Evolutionary conservation across 139 green algal species (phyloP), one percentile per base, ranked within the genome.

Genomic region (Picochlorum sp.): DNA sequence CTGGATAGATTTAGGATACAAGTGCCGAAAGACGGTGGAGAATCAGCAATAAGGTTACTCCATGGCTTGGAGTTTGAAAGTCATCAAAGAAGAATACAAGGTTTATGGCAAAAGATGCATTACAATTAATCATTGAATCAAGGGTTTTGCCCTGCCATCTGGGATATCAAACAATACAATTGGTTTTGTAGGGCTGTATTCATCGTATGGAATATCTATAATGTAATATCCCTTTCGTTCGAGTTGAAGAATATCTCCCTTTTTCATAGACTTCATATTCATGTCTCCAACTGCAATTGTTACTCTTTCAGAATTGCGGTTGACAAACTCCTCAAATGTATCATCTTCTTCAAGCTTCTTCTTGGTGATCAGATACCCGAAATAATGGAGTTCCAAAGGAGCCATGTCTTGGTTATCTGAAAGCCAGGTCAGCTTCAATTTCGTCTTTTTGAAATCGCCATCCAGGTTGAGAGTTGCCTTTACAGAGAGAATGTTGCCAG

Each of bases 191-290:
- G 56, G 25, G 5, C 51, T 40, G 32, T 65, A 53, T 16, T 58
- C 37, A n/a, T 37, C n/a, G 9, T 74, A 76, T 12, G 87, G 73
- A 37, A 65, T 51, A 65, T 99, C 93, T 35, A 95, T 81, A 33
- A 96, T 93, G 81, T 74, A 99, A 78, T 96, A 99, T 30, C 93
- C 93, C 73, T 95, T 95, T 50, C 89, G 82, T 73, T 97, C 88
- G 45, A 99, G 78, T 82, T 99, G 93, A 10, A 99, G 61, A 26
- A 97, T 64, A 9, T 96, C 85, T 13, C 93, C 89, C 72, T 96
- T 93, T 51, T 86, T 67, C 63, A 98, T 64, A 12, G 67, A 66
- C 26, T 84, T 74, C 86, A 97, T 93, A 81, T 98, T 98, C 52
- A 78, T 54, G 57, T 99, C 93, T 31, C 93, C 90, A n/a, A 86